Evolutionary conservation across 2,329 filamentous ascomycete genomes (phyloP), one percentile per base, ranked within the genome.

Genomic region (Mycosphaerella arachidis): DNA sequence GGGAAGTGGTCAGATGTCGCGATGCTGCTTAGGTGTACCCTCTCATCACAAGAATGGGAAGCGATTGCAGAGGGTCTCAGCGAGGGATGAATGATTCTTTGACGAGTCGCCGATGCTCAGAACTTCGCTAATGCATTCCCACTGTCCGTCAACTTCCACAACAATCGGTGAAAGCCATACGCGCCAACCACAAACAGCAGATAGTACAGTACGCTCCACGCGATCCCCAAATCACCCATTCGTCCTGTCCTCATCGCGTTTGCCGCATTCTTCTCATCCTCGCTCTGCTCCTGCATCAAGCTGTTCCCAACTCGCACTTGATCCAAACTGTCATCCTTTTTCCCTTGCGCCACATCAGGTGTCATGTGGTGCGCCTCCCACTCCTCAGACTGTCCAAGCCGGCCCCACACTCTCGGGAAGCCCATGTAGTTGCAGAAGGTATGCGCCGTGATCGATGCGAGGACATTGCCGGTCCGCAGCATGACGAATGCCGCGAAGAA

Each of bases 381-480:
- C 3, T 72, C 74, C 4, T 76, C 83, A 67, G 87, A 72, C 29
- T 75, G 72, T 9, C 78, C 84, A 3, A 97, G 84, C 8, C 84
- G 79, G 0, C 94, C 93, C 86, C 90, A 96, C 60, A 97, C 77
- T 6, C 92, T 84, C 24, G 94, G 94, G 53, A 97, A 78, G 7
- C 94, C 94, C 82, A 92, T 90, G 78, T 84, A 89, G 72, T 99
- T 99, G 78, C 94, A 99, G 72, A 97, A 94, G 9, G 85, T 83
- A 71, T 99, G 94, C 5, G 90, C 87, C 20, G 87, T 71, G 56
- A 93, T 86, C 33, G 88, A 88, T 12, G 89, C 87, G 45, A 87
- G 81, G 43, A 97, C 76, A 52, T 89, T 95, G 3, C 91, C 92
- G 0, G 92, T 95, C 37, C 93, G 86, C 20, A 99, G 72, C 70